phyloP scores from a whole-genome alignment of 352 stramenopile species.

The Pythium graminicola region DNA sequence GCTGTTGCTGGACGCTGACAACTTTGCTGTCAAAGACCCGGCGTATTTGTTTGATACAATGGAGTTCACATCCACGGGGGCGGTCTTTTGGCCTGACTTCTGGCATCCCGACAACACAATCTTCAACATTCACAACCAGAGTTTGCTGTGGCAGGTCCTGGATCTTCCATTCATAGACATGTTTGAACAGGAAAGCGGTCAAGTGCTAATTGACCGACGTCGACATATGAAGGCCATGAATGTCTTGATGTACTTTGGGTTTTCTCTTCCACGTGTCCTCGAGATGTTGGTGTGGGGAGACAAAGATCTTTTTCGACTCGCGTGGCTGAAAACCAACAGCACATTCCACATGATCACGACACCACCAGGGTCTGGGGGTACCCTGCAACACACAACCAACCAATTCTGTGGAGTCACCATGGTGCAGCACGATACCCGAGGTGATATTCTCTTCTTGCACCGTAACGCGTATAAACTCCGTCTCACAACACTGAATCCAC shows the following conservation, averaged over 20 bases:
- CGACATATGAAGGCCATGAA: constrained; percentile 44
- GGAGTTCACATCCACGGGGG: constrained; percentile 39
- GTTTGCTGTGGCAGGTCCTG: constrained; percentile 66
- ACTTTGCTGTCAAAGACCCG: constrained; percentile 59
- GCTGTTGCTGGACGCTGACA: constrained; percentile 73
- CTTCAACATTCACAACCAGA: constrained; percentile 64
- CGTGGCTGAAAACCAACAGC: constrained; percentile 62
- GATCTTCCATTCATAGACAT: constrained; percentile 48
- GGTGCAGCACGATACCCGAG: constrained; percentile 27
- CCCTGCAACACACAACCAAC: constrained; percentile 35
- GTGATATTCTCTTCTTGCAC: constrained; percentile 7
- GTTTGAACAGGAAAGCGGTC: constrained; percentile 77
- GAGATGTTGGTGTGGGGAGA: constrained; percentile 65
- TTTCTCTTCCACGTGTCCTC: constrained; percentile 31
- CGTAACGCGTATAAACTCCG: constrained; percentile 20
- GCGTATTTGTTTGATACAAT: constrained; percentile 53
- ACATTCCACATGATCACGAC: constrained; percentile 53
- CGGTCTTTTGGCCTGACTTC: constrained; percentile 80
- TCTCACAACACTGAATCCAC: not conserved
- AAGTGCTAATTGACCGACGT: constrained; percentile 55
- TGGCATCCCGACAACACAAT: constrained; percentile 62
- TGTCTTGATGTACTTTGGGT: constrained; percentile 58
- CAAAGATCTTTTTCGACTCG: constrained; percentile 75
- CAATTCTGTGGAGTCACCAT: constrained; percentile 58
- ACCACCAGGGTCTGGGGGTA: constrained; percentile 39